Conservation (phyloP, 257 asterid genomes). For the Asclepias syriaca region DNA sequence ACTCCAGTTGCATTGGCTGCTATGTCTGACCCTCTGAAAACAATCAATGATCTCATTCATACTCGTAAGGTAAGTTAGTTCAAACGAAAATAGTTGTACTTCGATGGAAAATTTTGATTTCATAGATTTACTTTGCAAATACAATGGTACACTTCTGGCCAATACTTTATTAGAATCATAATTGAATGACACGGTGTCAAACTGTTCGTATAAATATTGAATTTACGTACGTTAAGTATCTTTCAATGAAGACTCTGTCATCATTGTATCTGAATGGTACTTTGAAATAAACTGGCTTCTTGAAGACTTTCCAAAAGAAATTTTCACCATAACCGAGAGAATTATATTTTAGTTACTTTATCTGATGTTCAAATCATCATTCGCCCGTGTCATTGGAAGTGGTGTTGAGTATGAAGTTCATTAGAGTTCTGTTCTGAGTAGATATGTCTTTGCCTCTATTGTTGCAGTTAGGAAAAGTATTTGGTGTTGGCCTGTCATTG, state of each 20-base stretch:
- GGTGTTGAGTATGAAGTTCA: neutral
- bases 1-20: slow-evolving; percentile 83
- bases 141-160: neutral
- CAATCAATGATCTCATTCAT: slow-evolving; percentile 81
- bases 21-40: slow-evolving; percentile 82
- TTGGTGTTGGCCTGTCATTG: neutral
- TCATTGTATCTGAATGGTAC: neutral
- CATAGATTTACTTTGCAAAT: neutral
- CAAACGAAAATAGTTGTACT: neutral
- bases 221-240: neutral
- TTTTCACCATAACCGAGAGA: neutral
- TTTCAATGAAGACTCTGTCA: neutral
- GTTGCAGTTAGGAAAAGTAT: neutral
- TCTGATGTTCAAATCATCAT: neutral
- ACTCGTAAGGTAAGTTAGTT: slow-evolving; percentile 65
- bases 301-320: neutral
- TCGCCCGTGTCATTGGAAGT: neutral
- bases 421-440: neutral
- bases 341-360: neutral
- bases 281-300: neutral
- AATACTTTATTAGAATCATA: neutral
- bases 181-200: neutral
- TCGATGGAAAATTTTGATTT: neutral
- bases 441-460: neutral
- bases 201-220: neutral